Percentiles rank a stretch among this genome's conserved stretches.
These are phyloP conservation scores for Capronia coronata DNA, from an alignment of 2,329 filamentous ascomycete genomes.

Conservation along the genomic window DNA sequence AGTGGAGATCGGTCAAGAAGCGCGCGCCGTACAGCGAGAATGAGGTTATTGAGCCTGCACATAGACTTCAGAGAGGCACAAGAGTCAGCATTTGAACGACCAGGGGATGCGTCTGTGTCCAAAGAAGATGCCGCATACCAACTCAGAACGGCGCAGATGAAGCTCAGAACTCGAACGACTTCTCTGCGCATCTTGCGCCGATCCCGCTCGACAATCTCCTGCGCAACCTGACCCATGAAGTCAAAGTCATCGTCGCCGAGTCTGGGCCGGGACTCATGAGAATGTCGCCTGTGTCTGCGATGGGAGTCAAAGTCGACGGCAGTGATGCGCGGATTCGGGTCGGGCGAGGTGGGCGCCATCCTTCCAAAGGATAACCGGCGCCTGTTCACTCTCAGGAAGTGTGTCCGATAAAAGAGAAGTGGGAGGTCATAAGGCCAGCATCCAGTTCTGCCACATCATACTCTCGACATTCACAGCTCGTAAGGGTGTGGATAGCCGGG, in stretches of 20 bases:
- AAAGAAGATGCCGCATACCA: constrained; percentile 38
- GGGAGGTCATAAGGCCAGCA: constrained; percentile 5
- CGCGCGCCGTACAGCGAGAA: constrained; percentile 91
- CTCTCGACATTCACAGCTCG: constrained; percentile 1
- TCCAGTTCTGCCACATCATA: constrained; percentile 4
- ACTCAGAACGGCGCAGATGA: constrained; percentile 55
- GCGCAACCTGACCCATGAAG: constrained; percentile 56
- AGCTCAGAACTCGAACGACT: constrained; percentile 50
- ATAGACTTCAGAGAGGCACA: constrained; percentile 48
- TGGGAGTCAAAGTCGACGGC: constrained; percentile 44
- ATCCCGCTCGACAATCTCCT: constrained; percentile 54
- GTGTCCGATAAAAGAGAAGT: background rate
- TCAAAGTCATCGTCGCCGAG: constrained; percentile 32
- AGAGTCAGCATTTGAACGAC: background rate
- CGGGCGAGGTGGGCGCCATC: constrained; percentile 15
- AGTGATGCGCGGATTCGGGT: constrained; percentile 33
- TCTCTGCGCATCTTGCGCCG: constrained; percentile 49
- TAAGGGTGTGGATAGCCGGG: constrained; percentile 1
- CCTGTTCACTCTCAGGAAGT: background rate
- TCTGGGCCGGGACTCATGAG: constrained; percentile 22
- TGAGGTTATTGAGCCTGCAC: constrained; percentile 83
- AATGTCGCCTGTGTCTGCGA: constrained; percentile 28
- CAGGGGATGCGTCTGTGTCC: background rate
- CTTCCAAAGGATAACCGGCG: background rate
- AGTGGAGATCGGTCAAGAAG: constrained; percentile 78